Evolutionary conservation across 345 rosid species (phyloP), one percentile per base, ranked within the genome.

Genomic region (Aegle marmelos): DNA sequence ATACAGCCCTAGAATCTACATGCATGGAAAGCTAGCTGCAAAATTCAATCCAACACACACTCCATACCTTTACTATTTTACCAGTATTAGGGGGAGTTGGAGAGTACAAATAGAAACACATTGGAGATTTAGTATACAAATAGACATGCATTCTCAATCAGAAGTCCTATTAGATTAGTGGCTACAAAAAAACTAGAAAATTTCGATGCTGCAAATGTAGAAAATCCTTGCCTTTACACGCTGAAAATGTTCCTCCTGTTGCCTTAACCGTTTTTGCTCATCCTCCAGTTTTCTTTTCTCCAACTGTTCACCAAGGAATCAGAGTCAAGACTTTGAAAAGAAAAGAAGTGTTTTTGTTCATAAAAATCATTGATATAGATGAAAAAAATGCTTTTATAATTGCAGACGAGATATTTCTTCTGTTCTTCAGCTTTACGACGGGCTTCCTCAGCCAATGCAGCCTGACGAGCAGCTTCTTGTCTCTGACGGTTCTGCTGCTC

Each of bases 401-500:
- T 27, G 54, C 76, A 78, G 53, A 96, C 99, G 97, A 91, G 95
- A 79, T 85, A 80, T 86, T 96, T 96, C 82, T 93, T 91, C 82
- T 96, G 97, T 82, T 94, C 99, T 88, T 94, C 97, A 21, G 97
- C 99, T 84, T 92, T 92, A 62, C 97, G 98, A 68, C 99, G 97
- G 79, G 98, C 99, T 83, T 96, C 98, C 85, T 94, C 97, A 37
- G 99, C 99, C 90, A 91, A 84, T 62, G 95, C 94, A 86, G 92
- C 90, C 89, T 94, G 98, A 72, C 97, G 97, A 79, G 97, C 97
- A 75, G 91, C 95, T 85, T 96, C 98, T 84, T 86, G 91, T 76
- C 95, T 91, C 86, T 94, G 99, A 71, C 92, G 89, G 78, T 83
- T 91, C 84, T 94, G 99, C 83, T 84, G 97, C 86, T 92, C 98